Percentiles rank a stretch among this genome's conserved stretches.
Conservation (phyloP, 768 basidiomycete genomes). For the Kwoniella bestiolae region DNA sequence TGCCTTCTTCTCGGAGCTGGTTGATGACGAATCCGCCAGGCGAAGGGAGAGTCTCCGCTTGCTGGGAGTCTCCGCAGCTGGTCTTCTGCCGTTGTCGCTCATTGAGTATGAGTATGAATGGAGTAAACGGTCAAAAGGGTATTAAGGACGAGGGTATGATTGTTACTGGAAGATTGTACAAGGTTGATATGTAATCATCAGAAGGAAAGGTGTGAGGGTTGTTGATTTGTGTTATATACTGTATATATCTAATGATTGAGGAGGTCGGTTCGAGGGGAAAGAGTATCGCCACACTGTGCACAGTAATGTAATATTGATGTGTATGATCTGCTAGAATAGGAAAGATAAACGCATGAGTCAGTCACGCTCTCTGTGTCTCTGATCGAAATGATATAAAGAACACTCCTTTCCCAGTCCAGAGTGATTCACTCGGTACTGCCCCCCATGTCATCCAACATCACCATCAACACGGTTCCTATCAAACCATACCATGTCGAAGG, state of each 20-base stretch:
- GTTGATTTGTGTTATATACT: not conserved
- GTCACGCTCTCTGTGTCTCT: not conserved
- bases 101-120: not conserved
- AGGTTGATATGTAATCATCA: not conserved
- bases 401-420: conserved; percentile 7
- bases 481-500: no score
- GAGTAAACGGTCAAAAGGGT: not conserved
- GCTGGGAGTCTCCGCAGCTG: conserved; percentile 7
- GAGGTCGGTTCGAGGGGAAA: not conserved
- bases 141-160: not conserved
- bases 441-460: no score
- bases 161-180: not conserved
- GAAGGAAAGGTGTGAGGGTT: not conserved
- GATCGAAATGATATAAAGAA: not conserved
- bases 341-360: not conserved
- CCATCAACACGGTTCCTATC: conserved; percentile 3
- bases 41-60: conserved; percentile 25
- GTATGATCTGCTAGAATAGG: not conserved
- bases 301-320: not conserved
- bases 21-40: not conserved
- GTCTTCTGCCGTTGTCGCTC: not conserved
- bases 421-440: no score
- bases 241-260: not conserved
- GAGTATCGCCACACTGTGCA: not conserved
- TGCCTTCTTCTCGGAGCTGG: conserved; percentile 13